Evolutionary conservation across 2,329 filamentous ascomycete genomes (phyloP), one percentile per base, ranked within the genome.

Genomic region (Ilyonectria destructans): DNA sequence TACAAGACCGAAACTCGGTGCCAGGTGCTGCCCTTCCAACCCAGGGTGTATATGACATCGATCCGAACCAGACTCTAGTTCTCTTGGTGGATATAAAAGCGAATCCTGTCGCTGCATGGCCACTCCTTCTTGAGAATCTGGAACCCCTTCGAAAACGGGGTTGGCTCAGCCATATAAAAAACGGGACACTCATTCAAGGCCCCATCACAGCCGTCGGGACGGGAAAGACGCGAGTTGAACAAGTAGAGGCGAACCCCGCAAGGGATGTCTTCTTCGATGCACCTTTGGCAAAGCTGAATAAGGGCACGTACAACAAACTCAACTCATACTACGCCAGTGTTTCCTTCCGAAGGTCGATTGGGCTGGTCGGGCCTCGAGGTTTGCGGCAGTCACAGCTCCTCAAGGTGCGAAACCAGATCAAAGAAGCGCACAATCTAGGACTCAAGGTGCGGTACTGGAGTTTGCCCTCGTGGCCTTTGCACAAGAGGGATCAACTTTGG

Each of bases 81-180:
- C 84, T 95, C 4, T 84, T 94, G 5, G 85, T 95, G 33, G 92
- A 95, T 77, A 82, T 94, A 76, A 95, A 95, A 80, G 90, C 85
- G 21, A 72, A 73, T 3, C 68, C 76, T 8, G 65, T 70, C 12
- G 62, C 61, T 46, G 59, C 71, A 31, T 77, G 76, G 76, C 69
- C 74, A 19, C 64, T 77, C n/a, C 61, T 80, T 7, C 69, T 79
- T 4, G 26, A 69, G 19, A 72, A 67, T 63, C 83, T 93, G 0
- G 81, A 88, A 62, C 87, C 90, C 2, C 82, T 94, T 7, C 84
- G 90, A 4, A 80, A 87, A 46, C 83, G 82, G 46, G 86, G 86
- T n/a, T 93, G 86, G 84, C 77, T 91, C 21, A 86, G 84, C 13
- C 84, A 81, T 67, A 85, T 87, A 59, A 81, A 88, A 26, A 83